phyloP scores from a whole-genome alignment of 352 stramenopile species.

The Globisporangium paroecandrum region DNA sequence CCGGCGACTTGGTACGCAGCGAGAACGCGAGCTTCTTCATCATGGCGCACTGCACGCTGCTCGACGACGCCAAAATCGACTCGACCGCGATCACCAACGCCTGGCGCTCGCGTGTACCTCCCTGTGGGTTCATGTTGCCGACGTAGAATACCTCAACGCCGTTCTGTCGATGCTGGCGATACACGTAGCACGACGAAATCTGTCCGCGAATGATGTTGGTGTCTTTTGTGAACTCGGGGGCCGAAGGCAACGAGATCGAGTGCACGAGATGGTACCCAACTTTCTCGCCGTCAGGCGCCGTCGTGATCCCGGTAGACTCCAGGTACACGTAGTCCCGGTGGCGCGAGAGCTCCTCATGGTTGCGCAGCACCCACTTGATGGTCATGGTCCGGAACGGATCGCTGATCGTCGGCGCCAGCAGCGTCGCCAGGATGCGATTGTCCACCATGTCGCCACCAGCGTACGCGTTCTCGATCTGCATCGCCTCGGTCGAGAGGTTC shows the following conservation, averaged over 20 bases:
- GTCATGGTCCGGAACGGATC: slow-evolving; percentile 61
- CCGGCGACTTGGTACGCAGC: slow-evolving; percentile 16
- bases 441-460: slow-evolving; percentile 18
- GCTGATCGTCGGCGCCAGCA: slow-evolving; percentile 32
- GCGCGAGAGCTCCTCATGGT: slow-evolving; percentile 54
- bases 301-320: slow-evolving; percentile 64
- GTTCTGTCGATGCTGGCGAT: slow-evolving; percentile 12
- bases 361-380: slow-evolving; percentile 74
- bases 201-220: slow-evolving; percentile 63
- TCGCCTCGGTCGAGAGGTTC: slow-evolving; percentile 19
- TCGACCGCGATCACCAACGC: slow-evolving; percentile 45
- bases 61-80: slow-evolving; percentile 34
- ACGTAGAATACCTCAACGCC: slow-evolving; percentile 46
- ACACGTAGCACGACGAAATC: slow-evolving; percentile 18
- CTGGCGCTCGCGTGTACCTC: slow-evolving; percentile 40
- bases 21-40: slow-evolving; percentile 65
- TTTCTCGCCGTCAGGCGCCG: slow-evolving; percentile 39
- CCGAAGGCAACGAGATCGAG: slow-evolving; percentile 38
- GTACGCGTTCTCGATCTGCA: slow-evolving; percentile 26
- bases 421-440: slow-evolving; percentile 35
- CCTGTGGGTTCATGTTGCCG: slow-evolving; percentile 44
- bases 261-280: slow-evolving; percentile 63
- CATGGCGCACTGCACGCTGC: slow-evolving; percentile 51
- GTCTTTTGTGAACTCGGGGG: slow-evolving; percentile 53
- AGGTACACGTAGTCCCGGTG: slow-evolving; percentile 74